Conservation (phyloP, 2,329 filamentous ascomycete species). For the Purpureocillium takamizusanense region DNA sequence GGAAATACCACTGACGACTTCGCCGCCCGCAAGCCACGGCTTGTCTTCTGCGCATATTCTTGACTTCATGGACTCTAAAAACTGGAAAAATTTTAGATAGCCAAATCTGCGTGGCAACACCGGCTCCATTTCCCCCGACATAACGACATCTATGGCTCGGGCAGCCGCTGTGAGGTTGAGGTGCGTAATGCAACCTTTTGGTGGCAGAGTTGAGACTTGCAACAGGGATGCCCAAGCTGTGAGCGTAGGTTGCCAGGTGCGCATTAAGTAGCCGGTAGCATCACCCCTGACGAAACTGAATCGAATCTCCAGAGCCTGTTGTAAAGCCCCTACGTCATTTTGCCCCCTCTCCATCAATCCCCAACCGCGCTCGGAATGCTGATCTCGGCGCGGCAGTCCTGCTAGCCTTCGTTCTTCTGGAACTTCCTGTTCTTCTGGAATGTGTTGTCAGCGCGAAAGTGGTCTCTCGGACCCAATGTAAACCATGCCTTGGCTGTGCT, state of each 20-base stretch:
- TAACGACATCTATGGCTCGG: conserved; percentile 1
- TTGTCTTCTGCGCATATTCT: too few species aligned
- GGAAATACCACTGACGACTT: not conserved
- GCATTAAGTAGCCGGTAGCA: not conserved
- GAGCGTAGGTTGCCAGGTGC: not conserved
- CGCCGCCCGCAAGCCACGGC: not conserved
- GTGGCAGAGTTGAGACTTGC: not conserved
- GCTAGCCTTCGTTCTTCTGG: too few species aligned
- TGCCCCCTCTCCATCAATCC: too few species aligned
- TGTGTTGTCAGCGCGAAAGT: too few species aligned
- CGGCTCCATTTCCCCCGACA: not conserved
- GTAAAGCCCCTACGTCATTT: too few species aligned
- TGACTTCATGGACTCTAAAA: not conserved
- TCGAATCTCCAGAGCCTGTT: too few species aligned
- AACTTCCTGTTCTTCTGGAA: too few species aligned
- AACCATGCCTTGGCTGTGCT: too few species aligned
- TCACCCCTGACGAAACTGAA: not conserved
- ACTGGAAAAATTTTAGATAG: not conserved
- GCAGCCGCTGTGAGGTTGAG: not conserved
- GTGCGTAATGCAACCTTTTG: not conserved
- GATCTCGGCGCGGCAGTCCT: too few species aligned
- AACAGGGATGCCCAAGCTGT: not conserved
- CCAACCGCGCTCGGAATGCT: too few species aligned
- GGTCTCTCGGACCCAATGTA: too few species aligned
- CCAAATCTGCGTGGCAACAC: not conserved